A percentile compares a stretch with the other conserved stretches of the same genome.
phyloP scores from a whole-genome alignment of 2,329 filamentous ascomycete genomes.

The Curvularia spicifera region DNA sequence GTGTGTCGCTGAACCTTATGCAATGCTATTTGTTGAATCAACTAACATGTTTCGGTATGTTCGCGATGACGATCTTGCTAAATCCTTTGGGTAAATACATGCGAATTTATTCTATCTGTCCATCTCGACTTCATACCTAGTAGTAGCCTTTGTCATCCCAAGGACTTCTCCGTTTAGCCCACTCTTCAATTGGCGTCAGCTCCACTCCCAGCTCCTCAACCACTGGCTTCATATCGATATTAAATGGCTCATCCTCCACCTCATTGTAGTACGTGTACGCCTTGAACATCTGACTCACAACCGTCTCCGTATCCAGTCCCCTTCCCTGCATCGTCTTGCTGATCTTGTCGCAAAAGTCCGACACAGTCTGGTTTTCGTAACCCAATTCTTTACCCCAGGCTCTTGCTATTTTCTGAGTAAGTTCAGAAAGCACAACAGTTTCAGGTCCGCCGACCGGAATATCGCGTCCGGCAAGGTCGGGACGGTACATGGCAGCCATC shows the following conservation, averaged over 20 bases:
- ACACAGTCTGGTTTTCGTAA: conserved; percentile 44
- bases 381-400: conserved; percentile 44
- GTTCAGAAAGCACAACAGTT: conserved; percentile 42
- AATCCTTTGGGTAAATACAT: neutral
- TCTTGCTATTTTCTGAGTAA: conserved; percentile 44
- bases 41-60: neutral
- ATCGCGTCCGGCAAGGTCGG: conserved; percentile 46
- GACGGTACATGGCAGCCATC: conserved; percentile 44
- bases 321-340: conserved; percentile 44
- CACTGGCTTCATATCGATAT: conserved; percentile 48
- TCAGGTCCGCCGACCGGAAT: conserved; percentile 48
- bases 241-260: conserved; percentile 48
- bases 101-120: neutral
- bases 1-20: neutral
- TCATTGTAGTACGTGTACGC: conserved; percentile 54
- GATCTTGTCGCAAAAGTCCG: conserved; percentile 38
- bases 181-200: conserved; percentile 48
- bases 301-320: conserved; percentile 45
- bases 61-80: neutral
- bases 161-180: conserved; percentile 39
- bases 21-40: neutral
- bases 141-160: conserved; percentile 28
- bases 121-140: neutral
- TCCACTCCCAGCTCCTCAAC: conserved; percentile 41
- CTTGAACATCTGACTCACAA: conserved; percentile 51